phyloP scores from a whole-genome alignment of 208 protist species.

The Acanthamoeba lenticulata region DNA sequence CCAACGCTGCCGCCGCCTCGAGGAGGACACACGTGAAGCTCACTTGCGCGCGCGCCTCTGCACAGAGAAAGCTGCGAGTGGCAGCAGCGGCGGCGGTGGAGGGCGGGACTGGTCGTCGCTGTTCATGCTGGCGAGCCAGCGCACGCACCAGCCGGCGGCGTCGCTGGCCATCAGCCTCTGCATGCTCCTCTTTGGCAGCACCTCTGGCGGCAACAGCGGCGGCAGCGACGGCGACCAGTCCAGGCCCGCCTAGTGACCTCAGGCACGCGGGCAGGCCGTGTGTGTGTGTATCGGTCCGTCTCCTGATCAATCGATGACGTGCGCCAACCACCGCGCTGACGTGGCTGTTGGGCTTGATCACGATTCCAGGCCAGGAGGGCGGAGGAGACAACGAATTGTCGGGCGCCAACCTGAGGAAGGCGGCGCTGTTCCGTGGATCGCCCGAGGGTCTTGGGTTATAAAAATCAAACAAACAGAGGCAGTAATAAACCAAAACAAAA shows the following conservation, averaged over 20 bases:
- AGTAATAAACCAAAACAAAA: background rate
- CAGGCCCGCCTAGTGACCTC: too few relatives aligned
- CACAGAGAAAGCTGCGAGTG: background rate
- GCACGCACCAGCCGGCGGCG: background rate
- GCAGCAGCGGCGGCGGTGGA: background rate
- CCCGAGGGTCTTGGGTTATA: background rate
- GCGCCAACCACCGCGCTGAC: too few relatives aligned
- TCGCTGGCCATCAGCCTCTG: constrained; percentile 44
- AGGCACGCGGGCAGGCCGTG: too few relatives aligned
- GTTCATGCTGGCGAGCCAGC: constrained; percentile 36
- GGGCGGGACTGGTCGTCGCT: constrained; percentile 27
- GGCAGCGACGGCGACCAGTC: background rate
- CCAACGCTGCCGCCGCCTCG: too few relatives aligned
- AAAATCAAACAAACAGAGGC: background rate
- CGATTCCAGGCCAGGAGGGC: too few relatives aligned
- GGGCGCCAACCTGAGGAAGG: background rate
- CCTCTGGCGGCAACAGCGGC: background rate
- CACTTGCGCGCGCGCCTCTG: too few relatives aligned
- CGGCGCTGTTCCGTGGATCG: background rate
- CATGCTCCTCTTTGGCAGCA: background rate
- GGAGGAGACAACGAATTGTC: background rate
- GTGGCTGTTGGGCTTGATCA: too few relatives aligned
- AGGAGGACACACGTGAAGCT: background rate
- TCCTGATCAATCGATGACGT: too few relatives aligned
- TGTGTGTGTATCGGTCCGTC: too few relatives aligned